phyloP scores from a whole-genome alignment of 2,329 filamentous ascomycete genomes.

The Alternaria angustiovoidea region DNA sequence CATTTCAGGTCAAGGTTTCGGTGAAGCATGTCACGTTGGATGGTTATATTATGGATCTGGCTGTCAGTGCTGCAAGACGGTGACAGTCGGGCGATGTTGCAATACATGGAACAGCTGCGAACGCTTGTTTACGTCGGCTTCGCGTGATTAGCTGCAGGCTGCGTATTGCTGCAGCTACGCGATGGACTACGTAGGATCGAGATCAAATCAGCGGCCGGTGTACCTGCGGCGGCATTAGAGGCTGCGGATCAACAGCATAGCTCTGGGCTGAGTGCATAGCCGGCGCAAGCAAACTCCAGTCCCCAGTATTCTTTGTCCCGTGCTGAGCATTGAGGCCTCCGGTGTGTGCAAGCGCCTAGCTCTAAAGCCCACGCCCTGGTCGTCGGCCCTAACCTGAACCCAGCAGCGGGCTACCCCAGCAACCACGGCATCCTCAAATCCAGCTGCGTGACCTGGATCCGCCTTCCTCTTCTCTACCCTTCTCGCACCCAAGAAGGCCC shows the following conservation, averaged over 20 bases:
- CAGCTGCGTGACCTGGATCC: conserved; percentile 44
- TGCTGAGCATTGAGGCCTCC: conserved; percentile 35
- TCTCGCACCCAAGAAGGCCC: conserved; percentile 52
- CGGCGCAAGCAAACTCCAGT: conserved; percentile 30
- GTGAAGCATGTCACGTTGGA: conserved; percentile 29
- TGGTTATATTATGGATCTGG: neutral
- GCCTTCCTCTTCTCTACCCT: conserved; percentile 45
- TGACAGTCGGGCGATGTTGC: neutral
- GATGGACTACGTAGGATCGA: conserved; percentile 11
- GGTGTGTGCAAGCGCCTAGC: conserved; percentile 39
- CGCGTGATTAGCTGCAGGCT: conserved; percentile 13
- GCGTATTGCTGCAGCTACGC: conserved; percentile 13
- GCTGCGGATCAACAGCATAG: conserved; percentile 31
- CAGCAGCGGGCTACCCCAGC: conserved; percentile 35
- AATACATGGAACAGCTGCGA: conserved; percentile 9
- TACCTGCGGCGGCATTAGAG: conserved; percentile 25
- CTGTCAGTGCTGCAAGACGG: neutral
- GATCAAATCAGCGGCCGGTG: conserved; percentile 24
- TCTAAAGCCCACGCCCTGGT: conserved; percentile 33
- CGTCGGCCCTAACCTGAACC: conserved; percentile 36
- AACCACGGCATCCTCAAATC: conserved; percentile 47
- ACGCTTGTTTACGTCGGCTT: conserved; percentile 25
- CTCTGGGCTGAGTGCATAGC: conserved; percentile 28
- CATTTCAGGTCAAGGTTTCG: conserved; percentile 8
- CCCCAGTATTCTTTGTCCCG: conserved; percentile 24